Evolutionary conservation across 2,329 filamentous ascomycete species (phyloP).

Genomic region (Graphilbum fragrans): DNA sequence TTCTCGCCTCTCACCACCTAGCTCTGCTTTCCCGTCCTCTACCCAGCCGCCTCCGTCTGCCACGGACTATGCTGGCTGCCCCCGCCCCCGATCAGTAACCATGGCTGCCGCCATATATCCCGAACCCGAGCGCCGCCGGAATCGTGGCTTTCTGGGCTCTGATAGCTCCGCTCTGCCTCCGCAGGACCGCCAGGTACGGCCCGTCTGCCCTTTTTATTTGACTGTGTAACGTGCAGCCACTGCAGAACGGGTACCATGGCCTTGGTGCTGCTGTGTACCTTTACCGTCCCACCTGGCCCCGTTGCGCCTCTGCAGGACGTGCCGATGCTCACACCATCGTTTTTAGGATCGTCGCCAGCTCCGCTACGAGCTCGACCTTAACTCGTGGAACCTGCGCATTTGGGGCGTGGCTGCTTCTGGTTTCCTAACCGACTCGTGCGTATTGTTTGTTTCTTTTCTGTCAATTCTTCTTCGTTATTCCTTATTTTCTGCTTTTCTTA

Average conservation of each 20-base stretch:
- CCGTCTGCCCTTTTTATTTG: neutral
- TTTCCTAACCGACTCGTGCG: conserved; percentile 40
- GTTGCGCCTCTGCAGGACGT: too few species aligned
- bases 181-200: conserved; percentile 33
- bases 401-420: conserved; percentile 43
- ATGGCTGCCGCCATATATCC: conserved; percentile 16
- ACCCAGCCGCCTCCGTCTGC: too few species aligned
- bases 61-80: too few species aligned
- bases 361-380: conserved; percentile 40
- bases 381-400: conserved; percentile 41
- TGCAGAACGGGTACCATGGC: too few species aligned
- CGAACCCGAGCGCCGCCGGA: conserved; percentile 23
- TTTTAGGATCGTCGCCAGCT: conserved; percentile 39
- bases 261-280: neutral
- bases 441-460: conserved; percentile 1
- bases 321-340: too few species aligned
- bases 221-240: neutral
- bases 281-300: too few species aligned
- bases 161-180: conserved; percentile 38
- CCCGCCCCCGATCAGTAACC: too few species aligned
- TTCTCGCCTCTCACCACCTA: too few species aligned
- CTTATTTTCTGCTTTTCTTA: neutral
- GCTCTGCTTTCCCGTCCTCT: too few species aligned
- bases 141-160: conserved; percentile 37
- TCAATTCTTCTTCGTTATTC: neutral